Base-by-base conservation (phyloP, 2,329 filamentous ascomycete species). In the Ascochyta rabiei region DNA sequence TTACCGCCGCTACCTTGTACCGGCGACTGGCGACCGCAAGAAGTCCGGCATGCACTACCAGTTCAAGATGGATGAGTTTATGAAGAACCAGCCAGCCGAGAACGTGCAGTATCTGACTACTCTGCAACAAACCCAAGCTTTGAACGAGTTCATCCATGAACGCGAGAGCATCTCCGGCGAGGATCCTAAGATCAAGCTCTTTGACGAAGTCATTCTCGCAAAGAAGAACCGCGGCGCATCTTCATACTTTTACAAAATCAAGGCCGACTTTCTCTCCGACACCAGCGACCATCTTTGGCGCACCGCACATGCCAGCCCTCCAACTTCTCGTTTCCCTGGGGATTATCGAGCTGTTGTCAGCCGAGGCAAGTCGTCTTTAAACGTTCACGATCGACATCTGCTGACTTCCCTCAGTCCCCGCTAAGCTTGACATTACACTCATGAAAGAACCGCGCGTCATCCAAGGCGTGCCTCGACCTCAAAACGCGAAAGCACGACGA, bases 391-490 rank as follows among this genome's bases (percentile, higher is more conserved):
- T 37, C 82, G 83, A n/a, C 83, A n/a, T 19, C 26, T 10, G 23
- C 59, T 75, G 81, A 82, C 76, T 28, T 80, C 86, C 13, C 79
- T 86, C 48, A 86, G 85, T 90, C 33, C 95, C 95, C 5, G 86
- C 90, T 7, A 93, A 90, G 69, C 82, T 99, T 9, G 95, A 99
- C 67, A 84, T 88, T 4, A 84, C 86, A 13, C 80, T 97, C 41
- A 96, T 98, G 91, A 91, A 91, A 73, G 93, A 97, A 76, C 93
- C 93, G 26, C 85, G 93, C 53, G 87, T 90, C 59, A 93, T 96
- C 34, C 91, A 96, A 73, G 93, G 93, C 31, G 87, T 92, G n/a
- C 92, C 92, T 24, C 77, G 84, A 53, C 79, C 85, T 15, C 80
- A 81, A 46, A 74, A 75, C 56, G 73, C 73, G n/a, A 77, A 80